These are phyloP conservation scores for Priceomyces fermenticarens DNA, from an alignment of 805 yeast species.

Conservation along the genomic window DNA sequence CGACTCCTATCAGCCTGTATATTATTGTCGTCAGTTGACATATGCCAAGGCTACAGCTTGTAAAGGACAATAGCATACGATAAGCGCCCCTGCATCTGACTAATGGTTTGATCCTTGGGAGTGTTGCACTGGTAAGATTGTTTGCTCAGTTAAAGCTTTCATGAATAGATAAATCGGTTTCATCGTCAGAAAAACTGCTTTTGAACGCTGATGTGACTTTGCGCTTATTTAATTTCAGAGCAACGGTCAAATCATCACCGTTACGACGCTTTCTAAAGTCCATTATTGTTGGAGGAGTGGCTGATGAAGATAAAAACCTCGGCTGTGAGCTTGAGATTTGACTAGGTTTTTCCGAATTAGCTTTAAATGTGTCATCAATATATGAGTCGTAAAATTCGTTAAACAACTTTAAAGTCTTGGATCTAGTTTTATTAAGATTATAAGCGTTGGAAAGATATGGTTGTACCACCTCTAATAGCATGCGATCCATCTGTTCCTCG, in stretches of 20 bases:
- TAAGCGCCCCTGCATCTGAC: no score
- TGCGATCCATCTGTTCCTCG: conserved; percentile 6
- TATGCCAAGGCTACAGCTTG: no score
- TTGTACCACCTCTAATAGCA: conserved; percentile 6
- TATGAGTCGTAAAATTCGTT: conserved; percentile 11
- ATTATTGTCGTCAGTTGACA: not conserved
- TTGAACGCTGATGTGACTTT: conserved; percentile 3
- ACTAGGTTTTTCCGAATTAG: conserved; percentile 2
- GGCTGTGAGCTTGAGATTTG: not conserved
- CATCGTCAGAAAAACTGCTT: conserved; percentile 7
- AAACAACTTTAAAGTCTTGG: conserved; percentile 8
- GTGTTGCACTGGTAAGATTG: not conserved
- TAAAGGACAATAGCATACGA: not conserved
- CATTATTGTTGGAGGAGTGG: not conserved
- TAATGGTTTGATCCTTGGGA: no score
- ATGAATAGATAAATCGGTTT: conserved; percentile 2
- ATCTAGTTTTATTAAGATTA: not conserved
- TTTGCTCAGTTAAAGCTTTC: not conserved
- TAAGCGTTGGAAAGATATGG: conserved; percentile 5
- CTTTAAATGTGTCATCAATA: conserved; percentile 7
- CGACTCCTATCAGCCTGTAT: not conserved
- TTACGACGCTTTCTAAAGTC: not conserved
- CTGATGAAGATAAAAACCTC: not conserved
- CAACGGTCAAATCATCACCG: not conserved
- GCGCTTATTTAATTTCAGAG: not conserved